Percentiles rank a stretch among this genome's conserved stretches.
Evolutionary conservation across 768 basidiomycete species (phyloP).

Genomic region (Tubosaeta sp.): DNA sequence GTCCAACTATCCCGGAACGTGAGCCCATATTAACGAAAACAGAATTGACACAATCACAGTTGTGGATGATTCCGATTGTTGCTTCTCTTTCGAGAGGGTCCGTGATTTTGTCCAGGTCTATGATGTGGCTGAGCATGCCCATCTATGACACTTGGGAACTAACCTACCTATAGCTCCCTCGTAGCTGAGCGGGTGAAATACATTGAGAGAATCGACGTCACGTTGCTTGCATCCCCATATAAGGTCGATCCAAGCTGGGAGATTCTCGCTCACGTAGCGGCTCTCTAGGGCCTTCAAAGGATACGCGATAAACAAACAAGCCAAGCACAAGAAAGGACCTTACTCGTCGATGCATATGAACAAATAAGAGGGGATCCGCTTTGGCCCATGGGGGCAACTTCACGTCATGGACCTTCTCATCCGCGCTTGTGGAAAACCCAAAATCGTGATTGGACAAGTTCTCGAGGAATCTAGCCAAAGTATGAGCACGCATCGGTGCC

Average conservation of each 20-base stretch:
- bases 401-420: constrained; percentile 82
- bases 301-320: background rate
- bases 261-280: constrained; percentile 74
- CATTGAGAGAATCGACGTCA: constrained; percentile 72
- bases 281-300: constrained; percentile 75
- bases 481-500: background rate
- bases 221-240: constrained; percentile 89
- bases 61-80: constrained; percentile 92
- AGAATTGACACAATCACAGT: constrained; percentile 51
- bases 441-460: constrained; percentile 80
- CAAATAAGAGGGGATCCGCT: constrained; percentile 77
- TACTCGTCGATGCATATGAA: constrained; percentile 72
- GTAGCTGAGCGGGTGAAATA: constrained; percentile 91
- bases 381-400: constrained; percentile 90
- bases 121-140: background rate
- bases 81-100: constrained; percentile 89
- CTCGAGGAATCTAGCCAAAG: constrained; percentile 64
- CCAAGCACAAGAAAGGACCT: constrained; percentile 6
- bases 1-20: constrained; percentile 59
- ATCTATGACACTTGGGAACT: background rate
- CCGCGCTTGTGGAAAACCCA: constrained; percentile 65
- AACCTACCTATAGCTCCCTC: constrained; percentile 77
- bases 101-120: constrained; percentile 81
- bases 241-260: constrained; percentile 90
- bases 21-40: background rate